Conservation (phyloP, 2,329 filamentous ascomycete species). For the Tolypocladium cylindrosporum region DNA sequence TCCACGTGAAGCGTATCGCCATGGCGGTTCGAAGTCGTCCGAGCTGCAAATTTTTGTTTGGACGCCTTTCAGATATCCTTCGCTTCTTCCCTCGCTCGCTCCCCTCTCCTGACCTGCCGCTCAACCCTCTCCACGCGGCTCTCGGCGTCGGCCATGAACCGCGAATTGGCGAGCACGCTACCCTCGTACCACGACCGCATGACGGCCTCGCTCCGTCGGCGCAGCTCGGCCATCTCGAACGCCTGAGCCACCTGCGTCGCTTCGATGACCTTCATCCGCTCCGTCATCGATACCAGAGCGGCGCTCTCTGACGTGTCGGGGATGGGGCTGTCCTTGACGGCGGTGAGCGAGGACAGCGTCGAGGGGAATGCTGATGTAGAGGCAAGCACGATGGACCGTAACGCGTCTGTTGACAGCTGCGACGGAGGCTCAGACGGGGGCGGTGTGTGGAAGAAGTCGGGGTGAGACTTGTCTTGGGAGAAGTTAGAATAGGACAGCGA, state of each 20-base stretch:
- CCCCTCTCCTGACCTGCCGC: slow-evolving; percentile 51
- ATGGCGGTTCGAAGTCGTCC: background rate
- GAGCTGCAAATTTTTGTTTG: no score
- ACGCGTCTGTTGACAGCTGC: slow-evolving; percentile 38
- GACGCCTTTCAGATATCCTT: slow-evolving; percentile 20
- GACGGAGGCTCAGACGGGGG: slow-evolving; percentile 36
- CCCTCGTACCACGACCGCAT: slow-evolving; percentile 66
- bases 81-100: slow-evolving; percentile 46
- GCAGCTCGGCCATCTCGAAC: slow-evolving; percentile 52
- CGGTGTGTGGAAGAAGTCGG: slow-evolving; percentile 43
- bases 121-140: slow-evolving; percentile 56
- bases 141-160: slow-evolving; percentile 63
- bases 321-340: slow-evolving; percentile 44
- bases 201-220: slow-evolving; percentile 50
- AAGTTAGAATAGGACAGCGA: background rate
- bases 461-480: slow-evolving; percentile 38
- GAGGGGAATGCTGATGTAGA: slow-evolving; percentile 45
- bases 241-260: slow-evolving; percentile 52
- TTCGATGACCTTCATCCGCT: slow-evolving; percentile 52
- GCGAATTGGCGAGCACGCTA: slow-evolving; percentile 56
- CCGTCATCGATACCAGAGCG: slow-evolving; percentile 45
- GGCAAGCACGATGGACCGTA: slow-evolving; percentile 45
- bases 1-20: background rate
- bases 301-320: slow-evolving; percentile 46
- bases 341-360: slow-evolving; percentile 47